Base-by-base conservation (phyloP, 441 rosid species). In the Populus hybrid region DNA sequence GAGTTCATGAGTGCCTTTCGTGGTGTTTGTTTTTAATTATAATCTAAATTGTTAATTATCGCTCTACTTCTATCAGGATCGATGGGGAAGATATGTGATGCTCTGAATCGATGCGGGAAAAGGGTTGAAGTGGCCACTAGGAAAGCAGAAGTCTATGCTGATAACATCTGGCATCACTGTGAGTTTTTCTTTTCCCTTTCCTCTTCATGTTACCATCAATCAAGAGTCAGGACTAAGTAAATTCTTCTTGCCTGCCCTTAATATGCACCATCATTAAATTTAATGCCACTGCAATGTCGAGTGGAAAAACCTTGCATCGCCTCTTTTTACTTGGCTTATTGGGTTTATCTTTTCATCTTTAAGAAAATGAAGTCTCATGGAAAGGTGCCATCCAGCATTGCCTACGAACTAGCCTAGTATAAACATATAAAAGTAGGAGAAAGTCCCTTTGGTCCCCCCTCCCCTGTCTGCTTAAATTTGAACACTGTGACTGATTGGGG, bases 131-230 rank as follows among this genome's bases (percentile, higher is more conserved):
- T 83, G 71, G 92, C 82, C 73, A 79, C 88, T 46, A 83, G 85
- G 78, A 86, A 84, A 79, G 94, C 92, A 0, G 95, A 87, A 79
- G 64, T 75, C 34, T 73, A 90, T 38, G 97, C 88, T 67, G 92
- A 85, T 75, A 86, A 88, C 73, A 73, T 90, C 72, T 91, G 91
- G 91, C 82, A 89, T 79, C 97, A 94, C 78, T 59, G 97, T 90
- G 82, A 85, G 83, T 75, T 42, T 11, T 65, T 21, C 7, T 14
- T 36, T n/a, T 34, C 57, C 26, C 12, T 59, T 34, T 38, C 26
- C 5, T 59, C 65, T n/a, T n/a, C 65, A n/a, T 59, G 24, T n/a
- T 8, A n/a, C 65, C 65, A 19, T n/a, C 65, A n/a, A 59, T 57
- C 65, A 40, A 40, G 16, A 40, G 50, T 40, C 50, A 36, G 14